Evolutionary conservation across 768 basidiomycete genomes (phyloP), one percentile per base, ranked within the genome.

Genomic region (Fomitopsis pulvina): DNA sequence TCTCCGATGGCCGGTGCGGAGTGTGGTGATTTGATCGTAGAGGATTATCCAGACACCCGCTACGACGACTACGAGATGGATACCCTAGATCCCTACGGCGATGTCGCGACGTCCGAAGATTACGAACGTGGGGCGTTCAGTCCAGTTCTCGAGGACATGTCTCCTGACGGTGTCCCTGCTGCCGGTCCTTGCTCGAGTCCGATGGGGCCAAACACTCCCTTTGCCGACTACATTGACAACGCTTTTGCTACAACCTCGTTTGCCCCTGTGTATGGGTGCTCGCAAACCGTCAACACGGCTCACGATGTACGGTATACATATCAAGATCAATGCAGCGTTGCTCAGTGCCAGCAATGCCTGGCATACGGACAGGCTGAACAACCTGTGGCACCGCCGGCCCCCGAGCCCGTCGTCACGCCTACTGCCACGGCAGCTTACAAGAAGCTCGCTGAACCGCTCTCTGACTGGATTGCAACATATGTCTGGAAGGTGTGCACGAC

Each of bases 401-500:
- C 71, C 34, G 77, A 79, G 48, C 51, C 64, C 12, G 65, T 75
- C 20, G 65, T 72, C 32, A 72, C 76, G 25, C 73, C 77, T 11
- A 73, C 71, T 55, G 75, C 83, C 32, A 76, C 76, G 10, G 58
- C 69, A 21, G 69, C 73, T 8, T 89, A 88, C 71, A 83, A 77
- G 71, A 85, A 80, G 59, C 72, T 90, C 9, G 79, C 84, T 0
- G 85, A 87, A 46, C 87, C 87, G 16, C 70, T 91, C 53, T 78
- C 88, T 3, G 83, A 85, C 50, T 91, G 88, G 88, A 68, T 89
- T 21, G 83, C 85, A 38, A 74, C 74, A 45, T 91, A 85, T 60
- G 80, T 88, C 14, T 91, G 88, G 88, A 87, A 85, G 63, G 80
- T 81, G 40, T 88, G 87, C 62, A 85, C 83, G 14, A 84, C 82